Conservation (phyloP, 2,329 filamentous ascomycete genomes). For the Colletotrichum incanum region DNA sequence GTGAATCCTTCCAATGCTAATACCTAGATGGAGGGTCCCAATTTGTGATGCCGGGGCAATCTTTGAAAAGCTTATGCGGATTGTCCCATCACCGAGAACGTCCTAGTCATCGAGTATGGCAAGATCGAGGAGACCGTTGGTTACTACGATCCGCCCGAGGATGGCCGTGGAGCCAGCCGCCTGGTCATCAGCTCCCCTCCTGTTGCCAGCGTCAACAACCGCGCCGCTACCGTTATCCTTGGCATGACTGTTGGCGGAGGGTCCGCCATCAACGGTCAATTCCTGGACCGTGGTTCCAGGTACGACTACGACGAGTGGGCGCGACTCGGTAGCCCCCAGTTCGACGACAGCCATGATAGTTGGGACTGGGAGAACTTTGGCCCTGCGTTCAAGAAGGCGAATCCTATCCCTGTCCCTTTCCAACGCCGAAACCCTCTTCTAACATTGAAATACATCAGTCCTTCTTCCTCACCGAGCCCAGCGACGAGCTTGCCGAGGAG, state of each 20-base stretch:
- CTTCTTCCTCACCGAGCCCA: constrained; percentile 44
- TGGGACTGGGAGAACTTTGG: constrained; percentile 56
- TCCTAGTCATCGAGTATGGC: not conserved
- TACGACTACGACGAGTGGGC: constrained; percentile 57
- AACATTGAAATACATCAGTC: not conserved
- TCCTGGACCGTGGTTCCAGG: constrained; percentile 55
- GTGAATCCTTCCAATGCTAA: not conserved
- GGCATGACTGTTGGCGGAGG: constrained; percentile 55
- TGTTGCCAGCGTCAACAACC: constrained; percentile 49
- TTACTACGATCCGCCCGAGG: constrained; percentile 49
- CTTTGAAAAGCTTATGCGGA: not conserved
- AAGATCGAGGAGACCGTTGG: constrained; percentile 42
- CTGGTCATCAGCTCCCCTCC: constrained; percentile 48
- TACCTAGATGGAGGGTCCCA: not conserved
- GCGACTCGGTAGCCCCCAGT: constrained; percentile 48
- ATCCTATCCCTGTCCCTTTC: not conserved
- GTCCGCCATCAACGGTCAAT: constrained; percentile 56
- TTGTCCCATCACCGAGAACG: not conserved
- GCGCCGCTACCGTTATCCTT: constrained; percentile 48
- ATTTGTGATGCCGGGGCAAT: not conserved
- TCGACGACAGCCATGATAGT: constrained; percentile 44
- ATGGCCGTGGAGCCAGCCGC: constrained; percentile 45
- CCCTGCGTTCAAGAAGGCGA: constrained; percentile 55
- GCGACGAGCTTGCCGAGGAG: constrained; percentile 46
- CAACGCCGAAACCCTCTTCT: not conserved